Percentiles rank a stretch among this genome's conserved stretches.
phyloP scores from a whole-genome alignment of 2,329 filamentous ascomycete species.

The Fusarium neocosmosporiellum region DNA sequence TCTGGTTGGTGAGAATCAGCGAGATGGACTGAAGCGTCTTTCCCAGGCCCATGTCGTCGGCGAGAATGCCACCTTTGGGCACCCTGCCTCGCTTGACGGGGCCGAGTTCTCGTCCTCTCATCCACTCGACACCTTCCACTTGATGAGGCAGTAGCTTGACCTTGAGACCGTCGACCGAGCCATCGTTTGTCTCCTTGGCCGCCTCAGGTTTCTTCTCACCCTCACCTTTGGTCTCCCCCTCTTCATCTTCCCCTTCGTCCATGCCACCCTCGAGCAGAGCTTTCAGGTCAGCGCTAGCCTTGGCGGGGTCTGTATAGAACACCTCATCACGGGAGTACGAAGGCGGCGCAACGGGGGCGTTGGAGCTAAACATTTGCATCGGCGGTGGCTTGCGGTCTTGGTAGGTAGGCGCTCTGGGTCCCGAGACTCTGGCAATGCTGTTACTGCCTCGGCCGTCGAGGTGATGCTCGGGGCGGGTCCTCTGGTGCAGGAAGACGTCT shows the following conservation, averaged over 20 bases:
- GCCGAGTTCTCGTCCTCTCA: conserved; percentile 91
- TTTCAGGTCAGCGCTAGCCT: conserved; percentile 82
- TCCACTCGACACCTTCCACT: conserved; percentile 93
- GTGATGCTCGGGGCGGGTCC: conserved; percentile 68
- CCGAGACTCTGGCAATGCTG: conserved; percentile 55
- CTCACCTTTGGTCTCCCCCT: conserved; percentile 44
- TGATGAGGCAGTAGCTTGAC: conserved; percentile 94
- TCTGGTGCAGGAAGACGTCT: conserved; percentile 65
- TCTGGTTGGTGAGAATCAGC: conserved; percentile 84
- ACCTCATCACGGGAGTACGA: conserved; percentile 55
- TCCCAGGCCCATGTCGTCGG: conserved; percentile 96
- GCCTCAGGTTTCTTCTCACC: conserved; percentile 37
- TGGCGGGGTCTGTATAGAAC: conserved; percentile 76
- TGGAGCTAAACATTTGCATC: conserved; percentile 61
- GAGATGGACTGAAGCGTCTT: conserved; percentile 97
- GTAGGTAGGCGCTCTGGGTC: conserved; percentile 60
- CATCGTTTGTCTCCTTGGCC: conserved; percentile 56
- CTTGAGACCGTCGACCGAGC: conserved; percentile 78
- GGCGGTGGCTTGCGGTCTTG: conserved; percentile 60
- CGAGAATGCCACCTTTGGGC: conserved; percentile 92
- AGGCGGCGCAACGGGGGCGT: conserved; percentile 18
- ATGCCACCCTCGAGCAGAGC: conserved; percentile 84
- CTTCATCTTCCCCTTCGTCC: conserved; percentile 72
- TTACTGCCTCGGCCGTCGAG: conserved; percentile 50
- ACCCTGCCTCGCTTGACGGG: conserved; percentile 82